Evolutionary conservation across 148 eudicot genomes (phyloP).

Genomic region (Silene latifolia): DNA sequence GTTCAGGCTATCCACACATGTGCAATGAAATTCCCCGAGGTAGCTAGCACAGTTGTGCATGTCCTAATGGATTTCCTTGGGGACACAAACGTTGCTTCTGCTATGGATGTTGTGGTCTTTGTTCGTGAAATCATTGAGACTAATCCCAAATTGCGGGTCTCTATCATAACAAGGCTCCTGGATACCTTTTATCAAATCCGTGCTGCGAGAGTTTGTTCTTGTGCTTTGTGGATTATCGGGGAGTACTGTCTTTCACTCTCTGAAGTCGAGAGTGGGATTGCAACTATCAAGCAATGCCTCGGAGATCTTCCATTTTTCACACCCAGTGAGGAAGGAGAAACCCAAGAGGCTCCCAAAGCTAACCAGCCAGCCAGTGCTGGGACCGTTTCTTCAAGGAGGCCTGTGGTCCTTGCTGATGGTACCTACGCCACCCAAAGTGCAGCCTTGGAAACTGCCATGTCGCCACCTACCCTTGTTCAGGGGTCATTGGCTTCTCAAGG

Average conservation of each 20-base stretch:
- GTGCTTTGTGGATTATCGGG: conserved; percentile 95
- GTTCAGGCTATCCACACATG: conserved; percentile 95
- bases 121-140: conserved; percentile 91
- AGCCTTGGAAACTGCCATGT: conserved; percentile 78
- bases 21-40: conserved; percentile 95
- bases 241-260: conserved; percentile 88
- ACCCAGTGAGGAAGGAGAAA: conserved; percentile 67
- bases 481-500: conserved; percentile 72
- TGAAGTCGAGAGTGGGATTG: conserved; percentile 85
- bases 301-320: conserved; percentile 91
- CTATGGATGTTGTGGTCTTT: conserved; percentile 86
- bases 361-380: conserved; percentile 57
- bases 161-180: conserved; percentile 76
- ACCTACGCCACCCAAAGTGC: conserved; percentile 98
- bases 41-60: conserved; percentile 97
- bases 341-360: conserved; percentile 56
- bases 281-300: conserved; percentile 82
- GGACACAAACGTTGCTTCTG: conserved; percentile 85
- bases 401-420: conserved; percentile 93
- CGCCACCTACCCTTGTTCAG: conserved; percentile 69
- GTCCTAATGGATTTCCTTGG: conserved; percentile 98
- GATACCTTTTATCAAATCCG: conserved; percentile 95
- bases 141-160: conserved; percentile 81
- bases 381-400: conserved; percentile 78
- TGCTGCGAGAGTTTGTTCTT: conserved; percentile 82